These are phyloP conservation scores for Fomitopsis pinicola DNA, from an alignment of 1,284 basidiomycete genomes.

Conservation along the genomic window DNA sequence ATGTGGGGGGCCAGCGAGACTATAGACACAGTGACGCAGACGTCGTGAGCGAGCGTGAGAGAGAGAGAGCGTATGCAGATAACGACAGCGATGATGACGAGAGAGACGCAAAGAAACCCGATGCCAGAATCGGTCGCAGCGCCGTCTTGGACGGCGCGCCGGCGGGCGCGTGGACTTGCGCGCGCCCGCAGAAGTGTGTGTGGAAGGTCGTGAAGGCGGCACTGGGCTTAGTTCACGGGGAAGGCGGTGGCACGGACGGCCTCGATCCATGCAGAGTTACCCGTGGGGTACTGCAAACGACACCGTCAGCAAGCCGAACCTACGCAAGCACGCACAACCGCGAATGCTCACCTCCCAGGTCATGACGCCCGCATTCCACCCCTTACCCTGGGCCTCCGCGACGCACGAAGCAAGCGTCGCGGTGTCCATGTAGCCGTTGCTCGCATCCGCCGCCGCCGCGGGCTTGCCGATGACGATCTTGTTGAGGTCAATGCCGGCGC, in stretches of 20 bases:
- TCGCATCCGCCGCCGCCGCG: constrained; percentile 45
- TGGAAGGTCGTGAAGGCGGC: constrained; percentile 4
- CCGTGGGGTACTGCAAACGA: constrained; percentile 35
- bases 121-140: not conserved
- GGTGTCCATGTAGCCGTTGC: constrained; percentile 53
- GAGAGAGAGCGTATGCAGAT: not conserved
- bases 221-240: constrained; percentile 23
- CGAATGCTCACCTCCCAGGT: constrained; percentile 25
- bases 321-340: not conserved
- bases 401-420: constrained; percentile 52
- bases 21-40: constrained; percentile 2
- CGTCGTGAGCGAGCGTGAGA: constrained; percentile 6
- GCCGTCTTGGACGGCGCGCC: not conserved
- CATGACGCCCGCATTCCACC: constrained; percentile 57
- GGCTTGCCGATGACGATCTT: constrained; percentile 65
- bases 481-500: constrained; percentile 45
- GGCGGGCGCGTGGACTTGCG: not conserved
- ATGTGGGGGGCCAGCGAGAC: not conserved
- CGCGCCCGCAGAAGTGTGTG: not conserved
- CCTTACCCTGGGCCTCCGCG: constrained; percentile 44
- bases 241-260: constrained; percentile 38
- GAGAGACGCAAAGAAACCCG: not conserved
- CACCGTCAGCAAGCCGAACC: not conserved
- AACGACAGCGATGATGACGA: not conserved
- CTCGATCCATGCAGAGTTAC: constrained; percentile 44